Evolutionary conservation across 371 early-diverging fungal species (phyloP).

Genomic region (Mucor velutinosus): DNA sequence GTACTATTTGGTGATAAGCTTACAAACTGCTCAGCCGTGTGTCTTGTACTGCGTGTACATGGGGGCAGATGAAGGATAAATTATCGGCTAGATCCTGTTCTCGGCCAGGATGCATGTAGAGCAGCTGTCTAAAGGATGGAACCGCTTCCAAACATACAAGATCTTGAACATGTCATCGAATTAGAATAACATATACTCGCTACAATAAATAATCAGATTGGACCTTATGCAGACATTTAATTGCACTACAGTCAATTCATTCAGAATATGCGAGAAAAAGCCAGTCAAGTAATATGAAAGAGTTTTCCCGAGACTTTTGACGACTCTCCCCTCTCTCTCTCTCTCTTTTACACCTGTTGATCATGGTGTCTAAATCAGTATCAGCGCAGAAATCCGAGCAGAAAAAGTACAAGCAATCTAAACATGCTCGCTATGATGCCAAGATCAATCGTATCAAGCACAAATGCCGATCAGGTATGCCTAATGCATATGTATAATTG

Average conservation of each 20-base stretch:
- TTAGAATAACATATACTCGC: no score
- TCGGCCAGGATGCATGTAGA: no score
- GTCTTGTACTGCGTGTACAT: no score
- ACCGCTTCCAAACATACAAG: no score
- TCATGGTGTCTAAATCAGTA: constrained; percentile 12
- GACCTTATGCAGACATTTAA: no score
- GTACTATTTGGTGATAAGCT: not conserved
- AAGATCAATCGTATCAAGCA: constrained; percentile 51
- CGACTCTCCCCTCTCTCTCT: not conserved
- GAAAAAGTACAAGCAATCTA: constrained; percentile 24
- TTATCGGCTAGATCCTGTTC: no score
- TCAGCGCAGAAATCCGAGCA: constrained; percentile 6
- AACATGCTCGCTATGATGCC: constrained; percentile 32
- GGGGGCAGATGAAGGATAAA: no score
- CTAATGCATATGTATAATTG: not conserved
- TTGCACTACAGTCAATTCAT: not conserved
- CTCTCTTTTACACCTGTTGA: not conserved
- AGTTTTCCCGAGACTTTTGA: not conserved
- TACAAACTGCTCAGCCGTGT: no score
- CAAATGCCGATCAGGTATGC: constrained; percentile 54
- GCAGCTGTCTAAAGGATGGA: no score
- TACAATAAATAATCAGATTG: no score
- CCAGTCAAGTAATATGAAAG: not conserved
- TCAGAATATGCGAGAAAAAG: not conserved
- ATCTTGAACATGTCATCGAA: no score